Evolutionary conservation across 352 stramenopile species (phyloP).

Genomic region (Pythium sp.): DNA sequence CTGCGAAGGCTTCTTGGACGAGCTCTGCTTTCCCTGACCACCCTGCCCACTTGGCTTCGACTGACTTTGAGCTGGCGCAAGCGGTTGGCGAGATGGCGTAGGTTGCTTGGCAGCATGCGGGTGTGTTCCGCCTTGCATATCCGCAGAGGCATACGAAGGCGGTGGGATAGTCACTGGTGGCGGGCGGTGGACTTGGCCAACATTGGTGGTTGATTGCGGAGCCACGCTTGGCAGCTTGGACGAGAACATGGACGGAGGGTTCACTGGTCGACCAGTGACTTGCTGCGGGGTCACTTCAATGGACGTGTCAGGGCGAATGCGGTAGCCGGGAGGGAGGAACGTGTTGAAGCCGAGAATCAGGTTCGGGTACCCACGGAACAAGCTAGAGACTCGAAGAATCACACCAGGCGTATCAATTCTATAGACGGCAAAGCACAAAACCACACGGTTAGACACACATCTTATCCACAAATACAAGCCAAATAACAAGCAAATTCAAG

Average conservation of each 20-base stretch:
- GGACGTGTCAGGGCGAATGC: slow-evolving; percentile 81
- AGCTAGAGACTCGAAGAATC: slow-evolving; percentile 96
- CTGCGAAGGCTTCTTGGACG: slow-evolving; percentile 54
- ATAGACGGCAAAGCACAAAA: neutral
- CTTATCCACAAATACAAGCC: neutral
- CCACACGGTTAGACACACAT: neutral
- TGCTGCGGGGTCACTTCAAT: slow-evolving; percentile 78
- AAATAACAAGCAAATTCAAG: neutral
- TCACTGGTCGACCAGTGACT: slow-evolving; percentile 36
- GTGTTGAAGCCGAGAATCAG: slow-evolving; percentile 99
- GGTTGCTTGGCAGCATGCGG: slow-evolving; percentile 36
- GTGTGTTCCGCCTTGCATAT: slow-evolving; percentile 33
- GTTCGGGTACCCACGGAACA: slow-evolving; percentile 98
- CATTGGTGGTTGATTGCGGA: slow-evolving; percentile 29
- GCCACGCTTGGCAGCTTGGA: slow-evolving; percentile 24
- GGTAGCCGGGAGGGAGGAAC: slow-evolving; percentile 95
- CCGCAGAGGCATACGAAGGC: slow-evolving; percentile 55
- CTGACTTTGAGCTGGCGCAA: slow-evolving; percentile 32
- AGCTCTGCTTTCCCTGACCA: slow-evolving; percentile 35
- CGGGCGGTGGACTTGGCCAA: slow-evolving; percentile 48
- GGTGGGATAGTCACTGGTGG: slow-evolving; percentile 71
- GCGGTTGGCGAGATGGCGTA: slow-evolving; percentile 48
- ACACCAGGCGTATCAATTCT: slow-evolving; percentile 98
- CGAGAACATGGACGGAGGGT: slow-evolving; percentile 24
- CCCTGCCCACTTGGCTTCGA: slow-evolving; percentile 26